These are phyloP conservation scores for Vitis rupestris DNA, from an alignment of 164 flowering plant genomes.

Conservation along the genomic window DNA sequence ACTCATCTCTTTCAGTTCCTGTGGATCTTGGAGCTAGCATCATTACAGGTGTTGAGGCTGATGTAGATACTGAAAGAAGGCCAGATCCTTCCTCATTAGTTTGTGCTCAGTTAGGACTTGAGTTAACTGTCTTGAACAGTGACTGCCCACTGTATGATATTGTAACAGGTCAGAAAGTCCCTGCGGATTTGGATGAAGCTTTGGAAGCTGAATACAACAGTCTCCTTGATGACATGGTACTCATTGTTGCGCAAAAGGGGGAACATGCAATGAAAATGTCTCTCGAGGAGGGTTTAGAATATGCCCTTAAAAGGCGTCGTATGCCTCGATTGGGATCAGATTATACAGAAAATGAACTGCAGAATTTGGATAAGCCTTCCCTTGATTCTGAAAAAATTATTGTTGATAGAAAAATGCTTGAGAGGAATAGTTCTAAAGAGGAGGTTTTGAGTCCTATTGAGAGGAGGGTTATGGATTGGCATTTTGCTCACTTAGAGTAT, in stretches of 20 bases:
- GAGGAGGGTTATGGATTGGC: slow-evolving; percentile 99
- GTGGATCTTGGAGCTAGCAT: slow-evolving; percentile 99
- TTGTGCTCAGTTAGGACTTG: slow-evolving; percentile 93
- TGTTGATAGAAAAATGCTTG: slow-evolving; percentile 14
- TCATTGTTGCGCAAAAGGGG: slow-evolving; percentile 88
- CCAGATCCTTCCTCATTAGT: slow-evolving; percentile 96
- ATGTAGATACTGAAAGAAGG: slow-evolving; percentile 87
- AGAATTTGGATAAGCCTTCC: slow-evolving; percentile 20
- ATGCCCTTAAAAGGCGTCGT: slow-evolving; percentile 75
- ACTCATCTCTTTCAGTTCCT: slow-evolving; percentile 88
- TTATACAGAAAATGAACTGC: slow-evolving; percentile 16
- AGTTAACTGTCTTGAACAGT: slow-evolving; percentile 87
- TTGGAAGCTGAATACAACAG: slow-evolving; percentile 92
- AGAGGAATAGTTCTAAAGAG: slow-evolving; percentile 21
- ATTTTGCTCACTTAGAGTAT: slow-evolving; percentile 92
- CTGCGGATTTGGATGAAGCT: slow-evolving; percentile 84
- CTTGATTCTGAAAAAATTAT: slow-evolving; percentile 22
- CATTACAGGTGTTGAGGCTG: slow-evolving; percentile 99
- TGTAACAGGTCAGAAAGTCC: slow-evolving; percentile 81
- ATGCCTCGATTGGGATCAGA: slow-evolving; percentile 30
- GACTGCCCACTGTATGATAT: slow-evolving; percentile 97
- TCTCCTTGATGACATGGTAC: slow-evolving; percentile 91
- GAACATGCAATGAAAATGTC: slow-evolving; percentile 84
- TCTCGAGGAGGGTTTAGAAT: slow-evolving; percentile 96
- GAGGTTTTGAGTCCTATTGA: slow-evolving; percentile 82